Base-by-base conservation (phyloP, 23 red algal species). In the Gracilaria domingensis region DNA sequence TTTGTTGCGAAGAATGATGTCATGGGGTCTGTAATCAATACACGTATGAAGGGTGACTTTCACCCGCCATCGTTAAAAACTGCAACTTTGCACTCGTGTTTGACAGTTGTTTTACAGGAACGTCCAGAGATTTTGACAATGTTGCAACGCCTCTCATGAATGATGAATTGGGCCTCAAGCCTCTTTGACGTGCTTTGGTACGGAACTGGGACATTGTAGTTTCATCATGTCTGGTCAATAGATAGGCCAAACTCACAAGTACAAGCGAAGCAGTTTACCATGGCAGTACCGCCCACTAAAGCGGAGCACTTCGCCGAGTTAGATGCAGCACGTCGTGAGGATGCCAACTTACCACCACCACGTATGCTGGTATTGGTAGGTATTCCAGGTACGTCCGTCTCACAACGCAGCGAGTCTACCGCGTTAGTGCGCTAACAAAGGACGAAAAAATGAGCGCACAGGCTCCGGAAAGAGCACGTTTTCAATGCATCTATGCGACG, bases 381-480 rank as follows among this genome's bases (percentile, higher is more conserved):
- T 36, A 89, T 89, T 66, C 86, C 86, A 35, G 86, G 86, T 80
- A 89, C 12, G 86, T 70, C 12, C 12, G 6, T 8, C 8, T 17
- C 55, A 26, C 55, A n/a, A 25, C 23, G 24, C 59, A 12, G 24
- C 59, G 6, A 28, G 24, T 8, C 59, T 1, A 2, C 59, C 1
- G 12, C 42, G 42, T 45, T 45, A 45, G 12, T 6, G 24, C 59
- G 24, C 59, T 62, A 62, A 62, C 59, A 62, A 25, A 2, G 18
- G 29, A 25, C 34, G 20, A 65, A 2, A 23, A n/a, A 30, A 5
- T 16, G 7, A 8, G 20, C 17, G 20, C 17, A 39, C 16, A 87
- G 83, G 83, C 14, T 87, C 83, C 57, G 83, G 83, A 73, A 87
- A 89, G 72, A 70, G 62, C n/a, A 89, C 86, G 5, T 80, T 89